These are phyloP conservation scores for Xylariaceae sp. DNA, from an alignment of 2,329 filamentous ascomycete genomes.

Conservation along the genomic window DNA sequence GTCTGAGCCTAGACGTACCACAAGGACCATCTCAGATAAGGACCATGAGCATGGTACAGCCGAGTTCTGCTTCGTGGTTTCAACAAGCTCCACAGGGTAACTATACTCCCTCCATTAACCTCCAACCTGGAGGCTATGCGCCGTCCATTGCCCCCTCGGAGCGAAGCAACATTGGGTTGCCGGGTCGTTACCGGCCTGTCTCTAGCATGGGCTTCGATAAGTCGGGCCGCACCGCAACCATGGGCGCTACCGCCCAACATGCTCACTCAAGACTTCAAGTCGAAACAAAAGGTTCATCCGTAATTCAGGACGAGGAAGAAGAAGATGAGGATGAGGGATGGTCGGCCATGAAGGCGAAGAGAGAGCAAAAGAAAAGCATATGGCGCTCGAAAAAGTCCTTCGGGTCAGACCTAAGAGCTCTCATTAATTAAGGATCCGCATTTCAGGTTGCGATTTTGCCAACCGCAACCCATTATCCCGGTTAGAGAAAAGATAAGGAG, in stretches of 20 bases:
- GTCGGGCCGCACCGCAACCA: conserved; percentile 37
- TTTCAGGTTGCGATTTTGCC: conserved; percentile 18
- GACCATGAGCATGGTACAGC: conserved; percentile 81
- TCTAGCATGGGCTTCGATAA: conserved; percentile 51
- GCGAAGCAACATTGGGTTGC: conserved; percentile 86
- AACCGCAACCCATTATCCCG: conserved; percentile 15
- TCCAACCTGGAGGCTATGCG: conserved; percentile 60
- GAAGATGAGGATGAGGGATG: conserved; percentile 64
- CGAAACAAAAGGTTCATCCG: conserved; percentile 37
- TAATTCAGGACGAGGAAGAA: conserved; percentile 48
- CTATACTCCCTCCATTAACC: conserved; percentile 47
- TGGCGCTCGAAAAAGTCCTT: conserved; percentile 58
- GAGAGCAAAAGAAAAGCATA: conserved; percentile 60
- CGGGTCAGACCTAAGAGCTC: conserved; percentile 42
- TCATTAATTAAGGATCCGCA: conserved; percentile 37
- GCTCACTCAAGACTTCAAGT: conserved; percentile 36
- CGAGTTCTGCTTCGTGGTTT: conserved; percentile 55
- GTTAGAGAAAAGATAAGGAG: conserved; percentile 22
- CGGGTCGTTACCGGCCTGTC: conserved; percentile 85
- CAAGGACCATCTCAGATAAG: conserved; percentile 48
- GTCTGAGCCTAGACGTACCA: conserved; percentile 41
- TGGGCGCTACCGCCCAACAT: conserved; percentile 38
- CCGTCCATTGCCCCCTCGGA: conserved; percentile 93
- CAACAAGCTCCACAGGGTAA: conserved; percentile 40
- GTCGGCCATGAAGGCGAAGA: conserved; percentile 64